Base-by-base conservation (phyloP, 1,139 yeast species). In the Candida pseudoviswanathii region DNA sequence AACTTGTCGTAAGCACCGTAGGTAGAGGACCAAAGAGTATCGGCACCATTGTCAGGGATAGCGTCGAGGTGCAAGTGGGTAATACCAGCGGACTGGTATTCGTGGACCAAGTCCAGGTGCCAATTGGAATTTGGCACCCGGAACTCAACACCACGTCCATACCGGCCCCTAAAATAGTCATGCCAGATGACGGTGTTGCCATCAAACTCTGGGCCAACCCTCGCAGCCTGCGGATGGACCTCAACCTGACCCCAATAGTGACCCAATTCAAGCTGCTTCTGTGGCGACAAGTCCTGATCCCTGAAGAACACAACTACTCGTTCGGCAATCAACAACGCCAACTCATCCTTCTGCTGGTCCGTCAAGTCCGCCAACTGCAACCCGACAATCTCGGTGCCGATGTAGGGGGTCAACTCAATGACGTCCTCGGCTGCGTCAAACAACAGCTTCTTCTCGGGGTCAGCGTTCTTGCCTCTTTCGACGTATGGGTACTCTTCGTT, bases 381-480 rank as follows among this genome's bases (percentile, higher is more conserved):
- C 2, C 84, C 84, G 45, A 77, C 75, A 58, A 82, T 70, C 58
- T 80, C 84, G n/a, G 84, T 79, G 51, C 85, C 85, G 51, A 79
- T 65, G 51, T 76, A 73, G 51, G 73, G 75, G 43, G 83, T 77
- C 54, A 78, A 66, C 51, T 80, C 54, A 39, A 57, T 70, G 21
- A 80, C 82, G 57, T 78, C 78, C 49, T 64, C 71, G 22, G 81
- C 84, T 48, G 82, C 82, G n/a, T 77, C 73, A 42, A 80, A 68
- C 43, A 80, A 61, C 4, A 81, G 78, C 60, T 75, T 78, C 68
- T 79, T 79, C 52, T 77, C 82, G 4, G 80, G 80, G 55, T 79
- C 83, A 32, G 83, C 84, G 54, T 69, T 68, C 49, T 64, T 65
- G 40, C 79, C 84, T 54, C 82, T 63, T 52, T 78, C 82, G 47